These are phyloP conservation scores for Gelatoporia subvermispora DNA, from an alignment of 768 basidiomycete genomes.

Conservation along the genomic window DNA sequence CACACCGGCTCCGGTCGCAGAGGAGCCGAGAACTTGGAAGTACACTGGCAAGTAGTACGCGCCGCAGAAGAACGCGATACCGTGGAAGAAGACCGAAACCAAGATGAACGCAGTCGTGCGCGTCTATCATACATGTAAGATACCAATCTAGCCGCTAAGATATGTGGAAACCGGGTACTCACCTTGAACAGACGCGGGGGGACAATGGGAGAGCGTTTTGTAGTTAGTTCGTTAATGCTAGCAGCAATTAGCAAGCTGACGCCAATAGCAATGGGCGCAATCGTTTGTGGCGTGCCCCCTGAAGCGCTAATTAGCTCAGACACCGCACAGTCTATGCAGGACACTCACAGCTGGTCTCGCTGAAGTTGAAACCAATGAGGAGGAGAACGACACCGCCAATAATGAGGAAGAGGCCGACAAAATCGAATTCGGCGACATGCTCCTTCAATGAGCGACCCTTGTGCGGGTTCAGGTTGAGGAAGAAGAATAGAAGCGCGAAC, in stretches of 20 bases:
- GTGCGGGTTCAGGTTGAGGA: slow-evolving; percentile 77
- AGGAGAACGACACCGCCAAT: slow-evolving; percentile 63
- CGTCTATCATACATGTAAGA: slow-evolving; percentile 36
- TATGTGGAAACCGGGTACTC: neutral
- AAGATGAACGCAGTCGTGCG: slow-evolving; percentile 65
- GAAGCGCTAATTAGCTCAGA: neutral
- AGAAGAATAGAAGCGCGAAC: slow-evolving; percentile 57
- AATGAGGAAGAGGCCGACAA: slow-evolving; percentile 59
- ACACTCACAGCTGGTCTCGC: slow-evolving; percentile 59
- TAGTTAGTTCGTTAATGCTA: slow-evolving; percentile 55
- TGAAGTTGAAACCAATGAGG: slow-evolving; percentile 68
- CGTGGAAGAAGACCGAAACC: slow-evolving; percentile 57
- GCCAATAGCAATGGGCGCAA: slow-evolving; percentile 59
- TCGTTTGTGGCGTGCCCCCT: slow-evolving; percentile 61
- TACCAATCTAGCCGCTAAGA: neutral
- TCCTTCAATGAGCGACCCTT: slow-evolving; percentile 50
- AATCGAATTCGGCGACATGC: slow-evolving; percentile 67
- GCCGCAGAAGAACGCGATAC: slow-evolving; percentile 56
- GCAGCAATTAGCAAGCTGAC: slow-evolving; percentile 45
- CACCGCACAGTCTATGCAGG: neutral
- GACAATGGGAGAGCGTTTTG: slow-evolving; percentile 62
- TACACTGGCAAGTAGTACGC: slow-evolving; percentile 73
- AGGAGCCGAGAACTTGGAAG: slow-evolving; percentile 73
- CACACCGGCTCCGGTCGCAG: slow-evolving; percentile 66
- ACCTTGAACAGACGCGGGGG: slow-evolving; percentile 69